Conservation (phyloP, 139 green algal species). For the Chlorella sorokiniana region DNA sequence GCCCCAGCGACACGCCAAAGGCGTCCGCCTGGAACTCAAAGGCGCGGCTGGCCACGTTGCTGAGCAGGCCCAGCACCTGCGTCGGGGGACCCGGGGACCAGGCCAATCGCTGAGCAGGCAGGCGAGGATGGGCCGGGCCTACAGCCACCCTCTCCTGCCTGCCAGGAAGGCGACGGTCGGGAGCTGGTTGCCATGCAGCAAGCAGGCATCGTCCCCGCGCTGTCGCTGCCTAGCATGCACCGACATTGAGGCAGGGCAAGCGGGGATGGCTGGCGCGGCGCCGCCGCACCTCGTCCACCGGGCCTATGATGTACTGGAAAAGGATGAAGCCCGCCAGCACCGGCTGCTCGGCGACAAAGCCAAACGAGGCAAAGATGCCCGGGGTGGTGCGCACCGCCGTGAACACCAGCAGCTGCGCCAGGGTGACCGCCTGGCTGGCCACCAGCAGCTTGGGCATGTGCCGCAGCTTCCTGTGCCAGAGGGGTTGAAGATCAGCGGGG, state of each 20-base stretch:
- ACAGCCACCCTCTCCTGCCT: no score
- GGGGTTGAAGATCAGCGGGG: neutral
- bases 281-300: slow-evolving; percentile 74
- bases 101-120: neutral
- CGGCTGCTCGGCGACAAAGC: slow-evolving; percentile 69
- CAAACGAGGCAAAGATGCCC: slow-evolving; percentile 77
- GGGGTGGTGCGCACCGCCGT: slow-evolving; percentile 54
- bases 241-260: no score
- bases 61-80: slow-evolving; percentile 68
- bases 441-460: slow-evolving; percentile 81
- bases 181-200: no score
- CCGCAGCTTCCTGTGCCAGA: slow-evolving; percentile 69
- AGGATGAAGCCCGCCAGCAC: slow-evolving; percentile 84
- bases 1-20: slow-evolving; percentile 73
- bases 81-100: neutral
- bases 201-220: no score
- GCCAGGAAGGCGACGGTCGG: no score
- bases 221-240: no score
- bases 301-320: slow-evolving; percentile 77
- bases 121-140: neutral
- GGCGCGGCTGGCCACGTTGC: slow-evolving; percentile 76
- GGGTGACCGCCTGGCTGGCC: slow-evolving; percentile 57
- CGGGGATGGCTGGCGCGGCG: neutral
- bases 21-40: slow-evolving; percentile 94
- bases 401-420: slow-evolving; percentile 79